Base-by-base conservation (phyloP, 1,284 basidiomycete genomes). In the Irpex rosettiformis region DNA sequence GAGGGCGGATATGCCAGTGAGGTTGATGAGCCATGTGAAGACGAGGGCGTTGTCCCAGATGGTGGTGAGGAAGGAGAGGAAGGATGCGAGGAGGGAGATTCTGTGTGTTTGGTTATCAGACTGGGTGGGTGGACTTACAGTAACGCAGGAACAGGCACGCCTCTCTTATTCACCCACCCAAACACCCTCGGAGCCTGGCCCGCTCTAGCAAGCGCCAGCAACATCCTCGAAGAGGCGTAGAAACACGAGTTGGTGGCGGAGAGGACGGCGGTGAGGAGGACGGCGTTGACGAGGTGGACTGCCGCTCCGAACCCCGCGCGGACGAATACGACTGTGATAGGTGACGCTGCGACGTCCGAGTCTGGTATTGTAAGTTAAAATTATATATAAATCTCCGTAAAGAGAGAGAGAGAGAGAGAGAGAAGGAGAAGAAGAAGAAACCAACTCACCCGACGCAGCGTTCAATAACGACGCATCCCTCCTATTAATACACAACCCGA, bases 161-260 rank as follows among this genome's bases (percentile, higher is more conserved):
- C 90, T 11, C 78, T 72, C 62, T 77, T 76, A 65, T 83, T 88
- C 47, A 84, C 72, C 77, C 76, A 75, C 61, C 76, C 81, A 74
- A 97, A 94, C 58, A 94, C 71, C 49, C 70, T 79, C 0, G 94
- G 94, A 0, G 92, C 93, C 63, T 94, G 90, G 0, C 89, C 86
- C n/a, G 82, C 75, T 4, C 81, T 73, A 11, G 93, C 86, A 61
- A 97, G 78, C 29, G 91, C 88, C 70, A 94, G 92, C 10, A 95
- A 76, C 22, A 89, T 90, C 56, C 93, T 85, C 29, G 89, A 91
- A 58, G 86, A 86, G 0, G 89, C 90, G 73, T 92, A 96, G 61
- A 96, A 74, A 62, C 81, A 80, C 1, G 81, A 83, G 64, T 82
- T 83, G 3, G 78, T 81, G 18, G 83, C 80, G 24, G 79, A 83